Evolutionary conservation across 164 flowering plant genomes (phyloP), one percentile per base, ranked within the genome.

Genomic region (Vitis rupestris): DNA sequence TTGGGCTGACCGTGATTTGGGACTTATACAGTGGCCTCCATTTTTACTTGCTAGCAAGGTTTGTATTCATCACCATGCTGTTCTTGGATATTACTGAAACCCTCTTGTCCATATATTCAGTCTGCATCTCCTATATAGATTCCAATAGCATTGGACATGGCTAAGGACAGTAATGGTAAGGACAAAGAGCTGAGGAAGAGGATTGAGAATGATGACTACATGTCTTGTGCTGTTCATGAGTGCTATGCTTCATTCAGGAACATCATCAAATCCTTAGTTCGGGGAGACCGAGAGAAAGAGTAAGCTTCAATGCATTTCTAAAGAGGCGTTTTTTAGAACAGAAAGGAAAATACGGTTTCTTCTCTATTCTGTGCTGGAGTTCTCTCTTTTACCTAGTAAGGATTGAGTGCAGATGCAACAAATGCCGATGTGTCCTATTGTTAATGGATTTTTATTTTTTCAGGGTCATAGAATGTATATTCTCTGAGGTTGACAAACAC

Each of bases 11-110:
- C 90, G 81, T 63, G 92, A 88, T 49, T 79, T 95, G 79, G 93
- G 79, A 37, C 85, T 90, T 54, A 86, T 86, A 27, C 98, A 87
- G 71, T 95, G 99, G 99, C 99, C 99, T 76, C 99, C 99, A 5
- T 95, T 95, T 79, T 78, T 91, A 63, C 93, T 95, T 71, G 99
- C 99, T 49, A 95, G 98, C 94, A 95, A 91, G 97, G 99, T 95
- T 65, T 63, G 74, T 67, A 30, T 58, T 74, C 53, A 0, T 27
- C 23, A 10, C 14, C 48, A 9, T 61, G 9, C 9, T 62, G 29
- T 50, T 12, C 4, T 64, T 17, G 0, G 9, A 15, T 31, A 3
- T 68, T 50, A 16, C 10, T n/a, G 30, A 57, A 66, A 14, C 15
- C 12, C 59, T n/a, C 15, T 30, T 62, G 62, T 55, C 2, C 47